These are phyloP conservation scores for Atractiella rhizophila DNA, from an alignment of 768 basidiomycete genomes.

Conservation along the genomic window DNA sequence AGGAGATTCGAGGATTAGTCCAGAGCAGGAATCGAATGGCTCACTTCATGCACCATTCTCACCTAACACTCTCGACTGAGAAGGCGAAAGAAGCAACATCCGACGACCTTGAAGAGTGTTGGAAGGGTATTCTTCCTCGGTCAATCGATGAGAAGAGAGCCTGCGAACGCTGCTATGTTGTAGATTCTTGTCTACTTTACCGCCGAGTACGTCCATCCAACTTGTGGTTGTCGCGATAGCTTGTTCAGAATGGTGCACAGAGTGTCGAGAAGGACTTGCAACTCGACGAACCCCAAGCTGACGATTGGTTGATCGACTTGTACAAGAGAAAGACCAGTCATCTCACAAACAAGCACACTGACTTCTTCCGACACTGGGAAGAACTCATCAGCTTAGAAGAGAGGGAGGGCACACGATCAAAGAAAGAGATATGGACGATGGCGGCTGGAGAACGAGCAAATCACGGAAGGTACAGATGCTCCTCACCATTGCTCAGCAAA, in stretches of 20 bases:
- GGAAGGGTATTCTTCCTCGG: too few relatives aligned
- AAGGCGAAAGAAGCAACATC: conserved; percentile 11
- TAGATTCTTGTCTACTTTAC: conserved; percentile 82
- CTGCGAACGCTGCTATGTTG: conserved; percentile 55
- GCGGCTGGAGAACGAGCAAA: conserved; percentile 49
- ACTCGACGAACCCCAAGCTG: conserved; percentile 29
- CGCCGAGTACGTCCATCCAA: conserved; percentile 22
- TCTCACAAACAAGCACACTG: conserved; percentile 36
- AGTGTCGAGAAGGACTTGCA: conserved; percentile 43
- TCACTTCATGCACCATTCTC: conserved; percentile 28
- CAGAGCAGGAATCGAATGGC: conserved; percentile 62
- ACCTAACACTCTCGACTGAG: neutral
- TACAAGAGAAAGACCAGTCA: conserved; percentile 61
- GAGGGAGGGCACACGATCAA: conserved; percentile 54
- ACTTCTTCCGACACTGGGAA: conserved; percentile 84
- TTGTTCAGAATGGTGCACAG: conserved; percentile 21
- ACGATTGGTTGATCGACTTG: conserved; percentile 27
- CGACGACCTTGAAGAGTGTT: too few relatives aligned
- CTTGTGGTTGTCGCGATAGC: neutral
- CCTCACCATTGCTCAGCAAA: neutral
- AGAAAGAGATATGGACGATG: conserved; percentile 84
- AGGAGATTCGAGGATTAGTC: conserved; percentile 67
- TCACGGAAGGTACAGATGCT: conserved; percentile 35
- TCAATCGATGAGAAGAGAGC: conserved; percentile 56
- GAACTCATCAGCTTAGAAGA: conserved; percentile 60